These are phyloP conservation scores for Cytospora chrysosperma DNA, from an alignment of 2,329 filamentous ascomycete species.

Conservation along the genomic window DNA sequence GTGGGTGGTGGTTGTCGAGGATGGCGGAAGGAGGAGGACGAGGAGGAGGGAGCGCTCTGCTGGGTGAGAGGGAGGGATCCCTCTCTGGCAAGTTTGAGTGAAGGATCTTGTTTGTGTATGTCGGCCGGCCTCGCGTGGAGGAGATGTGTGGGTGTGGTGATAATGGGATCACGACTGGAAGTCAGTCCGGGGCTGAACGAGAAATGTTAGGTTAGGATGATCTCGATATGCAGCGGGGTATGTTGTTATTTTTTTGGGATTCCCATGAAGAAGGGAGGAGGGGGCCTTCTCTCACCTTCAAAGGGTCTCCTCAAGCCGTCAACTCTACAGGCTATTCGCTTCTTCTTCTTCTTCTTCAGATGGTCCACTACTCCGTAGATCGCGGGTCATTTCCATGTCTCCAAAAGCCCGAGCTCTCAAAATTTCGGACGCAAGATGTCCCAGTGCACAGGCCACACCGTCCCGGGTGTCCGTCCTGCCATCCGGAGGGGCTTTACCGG, in stretches of 20 bases:
- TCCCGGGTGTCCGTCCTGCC: too few species aligned
- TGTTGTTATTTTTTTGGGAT: too few species aligned
- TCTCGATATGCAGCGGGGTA: neutral
- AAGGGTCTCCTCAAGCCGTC: neutral
- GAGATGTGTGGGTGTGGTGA: neutral
- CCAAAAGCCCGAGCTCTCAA: neutral
- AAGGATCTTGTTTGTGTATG: neutral
- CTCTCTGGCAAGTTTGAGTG: constrained; percentile 6
- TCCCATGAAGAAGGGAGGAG: too few species aligned
- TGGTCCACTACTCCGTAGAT: neutral
- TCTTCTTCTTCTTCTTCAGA: neutral
- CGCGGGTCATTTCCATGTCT: neutral
- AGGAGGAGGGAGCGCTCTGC: constrained; percentile 14
- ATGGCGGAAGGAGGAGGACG: neutral
- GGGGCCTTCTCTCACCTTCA: neutral
- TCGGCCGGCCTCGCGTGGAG: neutral
- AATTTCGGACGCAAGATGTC: neutral
- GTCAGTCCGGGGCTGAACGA: neutral
- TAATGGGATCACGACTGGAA: neutral
- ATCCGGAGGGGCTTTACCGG: too few species aligned
- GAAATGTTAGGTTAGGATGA: neutral
- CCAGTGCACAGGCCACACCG: neutral
- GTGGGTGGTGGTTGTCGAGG: neutral
- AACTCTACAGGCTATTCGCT: neutral
- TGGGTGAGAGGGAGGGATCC: constrained; percentile 14